phyloP scores from a whole-genome alignment of 2,329 filamentous ascomycete species.

The Coniochaeta prunicola region DNA sequence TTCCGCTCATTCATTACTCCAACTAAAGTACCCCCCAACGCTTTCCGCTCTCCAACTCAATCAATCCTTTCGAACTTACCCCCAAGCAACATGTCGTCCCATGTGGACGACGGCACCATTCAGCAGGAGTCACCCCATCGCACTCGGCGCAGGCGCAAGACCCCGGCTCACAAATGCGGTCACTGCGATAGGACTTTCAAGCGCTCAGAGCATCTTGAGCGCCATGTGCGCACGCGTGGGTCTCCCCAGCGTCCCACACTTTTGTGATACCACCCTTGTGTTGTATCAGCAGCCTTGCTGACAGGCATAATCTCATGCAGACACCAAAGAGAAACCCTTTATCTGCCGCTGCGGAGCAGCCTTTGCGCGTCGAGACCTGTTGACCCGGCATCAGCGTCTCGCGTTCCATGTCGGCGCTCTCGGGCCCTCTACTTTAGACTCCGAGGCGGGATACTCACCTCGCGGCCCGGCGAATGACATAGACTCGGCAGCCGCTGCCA shows the following conservation, averaged over 20 bases:
- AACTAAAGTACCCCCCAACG: background rate
- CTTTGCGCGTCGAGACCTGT: slow-evolving; percentile 34
- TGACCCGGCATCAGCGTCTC: slow-evolving; percentile 36
- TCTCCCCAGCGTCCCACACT: slow-evolving; percentile 6
- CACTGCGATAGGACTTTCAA: slow-evolving; percentile 33
- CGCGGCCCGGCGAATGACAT: slow-evolving; percentile 3
- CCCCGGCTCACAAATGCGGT: slow-evolving; percentile 19
- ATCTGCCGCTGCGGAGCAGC: slow-evolving; percentile 35
- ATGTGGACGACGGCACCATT: background rate
- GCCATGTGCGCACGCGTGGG: slow-evolving; percentile 38
- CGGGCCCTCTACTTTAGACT: background rate
- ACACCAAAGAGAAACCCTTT: slow-evolving; percentile 41
- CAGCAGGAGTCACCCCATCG: background rate
- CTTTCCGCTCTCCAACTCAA: background rate
- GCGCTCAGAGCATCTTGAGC: slow-evolving; percentile 36
- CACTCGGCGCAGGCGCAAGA: background rate
- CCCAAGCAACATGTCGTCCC: background rate
- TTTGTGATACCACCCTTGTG: background rate
- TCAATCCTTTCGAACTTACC: background rate
- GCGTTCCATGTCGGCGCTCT: slow-evolving; percentile 23
- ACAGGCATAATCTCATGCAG: slow-evolving; percentile 14
- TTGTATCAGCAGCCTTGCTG: background rate
- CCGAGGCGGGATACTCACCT: background rate
- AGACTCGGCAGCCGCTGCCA: slow-evolving; percentile 15
- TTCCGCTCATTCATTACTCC: background rate